Conservation (phyloP, 169 alveolate species). For the Plasmodium adleri region DNA sequence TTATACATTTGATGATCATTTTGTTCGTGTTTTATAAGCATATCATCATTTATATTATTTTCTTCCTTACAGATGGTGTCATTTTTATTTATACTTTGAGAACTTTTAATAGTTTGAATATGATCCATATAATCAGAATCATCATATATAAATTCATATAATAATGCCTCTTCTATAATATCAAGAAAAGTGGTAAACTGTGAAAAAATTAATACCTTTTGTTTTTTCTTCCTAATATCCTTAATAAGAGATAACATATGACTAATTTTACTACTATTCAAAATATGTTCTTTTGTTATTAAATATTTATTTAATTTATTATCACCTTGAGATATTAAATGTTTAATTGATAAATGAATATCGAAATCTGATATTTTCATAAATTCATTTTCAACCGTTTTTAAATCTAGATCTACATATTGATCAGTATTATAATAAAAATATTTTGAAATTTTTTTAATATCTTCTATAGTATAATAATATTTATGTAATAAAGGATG, state of each 20-base stretch:
- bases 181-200: slow-evolving; percentile 94
- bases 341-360: slow-evolving; percentile 81
- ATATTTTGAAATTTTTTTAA: slow-evolving; percentile 80
- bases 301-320: slow-evolving; percentile 68
- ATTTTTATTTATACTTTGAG: slow-evolving; percentile 13
- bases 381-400: slow-evolving; percentile 82
- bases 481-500: slow-evolving; percentile 91
- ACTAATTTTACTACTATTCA: slow-evolving; percentile 80
- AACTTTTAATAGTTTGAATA: slow-evolving; percentile 26
- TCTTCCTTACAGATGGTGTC: neutral
- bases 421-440: slow-evolving; percentile 83
- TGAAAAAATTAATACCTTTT: slow-evolving; percentile 93
- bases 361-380: slow-evolving; percentile 86
- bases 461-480: slow-evolving; percentile 83
- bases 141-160: slow-evolving; percentile 70
- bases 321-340: slow-evolving; percentile 75
- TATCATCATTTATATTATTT: neutral
- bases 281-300: slow-evolving; percentile 78
- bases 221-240: slow-evolving; percentile 79
- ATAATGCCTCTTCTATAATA: slow-evolving; percentile 90
- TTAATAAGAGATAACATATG: slow-evolving; percentile 80
- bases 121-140: slow-evolving; percentile 58
- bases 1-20: neutral
- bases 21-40: neutral
- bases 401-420: slow-evolving; percentile 80